These are phyloP conservation scores for Prunus davidiana DNA, from an alignment of 306 rosid genomes.

Conservation along the genomic window DNA sequence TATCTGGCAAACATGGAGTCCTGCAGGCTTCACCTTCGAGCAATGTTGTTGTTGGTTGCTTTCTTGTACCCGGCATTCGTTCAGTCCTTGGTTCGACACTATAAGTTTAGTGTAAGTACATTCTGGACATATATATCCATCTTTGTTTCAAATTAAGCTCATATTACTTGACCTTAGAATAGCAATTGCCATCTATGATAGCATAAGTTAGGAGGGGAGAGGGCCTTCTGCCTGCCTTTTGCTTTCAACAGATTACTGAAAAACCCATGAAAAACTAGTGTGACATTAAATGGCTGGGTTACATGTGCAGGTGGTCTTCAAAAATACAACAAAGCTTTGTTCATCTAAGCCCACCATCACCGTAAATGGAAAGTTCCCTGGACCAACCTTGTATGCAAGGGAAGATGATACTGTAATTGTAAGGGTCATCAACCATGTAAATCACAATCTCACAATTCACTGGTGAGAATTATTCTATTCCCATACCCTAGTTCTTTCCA, in stretches of 20 bases:
- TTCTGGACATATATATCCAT: not conserved
- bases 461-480: conserved; percentile 41
- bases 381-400: conserved; percentile 67
- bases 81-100: conserved; percentile 55
- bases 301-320: conserved; percentile 55
- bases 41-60: conserved; percentile 33
- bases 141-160: not conserved
- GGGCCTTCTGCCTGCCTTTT: too few species aligned
- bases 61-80: conserved; percentile 37
- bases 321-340: conserved; percentile 58
- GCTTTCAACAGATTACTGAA: too few species aligned
- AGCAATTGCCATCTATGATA: not conserved
- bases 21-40: conserved; percentile 37
- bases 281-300: not conserved
- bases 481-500: not conserved
- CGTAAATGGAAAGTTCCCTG: conserved; percentile 63
- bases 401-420: conserved; percentile 65
- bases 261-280: too few species aligned
- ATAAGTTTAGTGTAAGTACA: conserved; percentile 54
- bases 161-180: not conserved
- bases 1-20: not conserved
- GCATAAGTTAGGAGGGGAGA: too few species aligned
- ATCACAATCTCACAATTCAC: conserved; percentile 59
- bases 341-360: conserved; percentile 48
- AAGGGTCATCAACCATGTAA: conserved; percentile 61